phyloP scores from a whole-genome alignment of 2,329 filamentous ascomycete species.

The Pezicula radicicola region DNA sequence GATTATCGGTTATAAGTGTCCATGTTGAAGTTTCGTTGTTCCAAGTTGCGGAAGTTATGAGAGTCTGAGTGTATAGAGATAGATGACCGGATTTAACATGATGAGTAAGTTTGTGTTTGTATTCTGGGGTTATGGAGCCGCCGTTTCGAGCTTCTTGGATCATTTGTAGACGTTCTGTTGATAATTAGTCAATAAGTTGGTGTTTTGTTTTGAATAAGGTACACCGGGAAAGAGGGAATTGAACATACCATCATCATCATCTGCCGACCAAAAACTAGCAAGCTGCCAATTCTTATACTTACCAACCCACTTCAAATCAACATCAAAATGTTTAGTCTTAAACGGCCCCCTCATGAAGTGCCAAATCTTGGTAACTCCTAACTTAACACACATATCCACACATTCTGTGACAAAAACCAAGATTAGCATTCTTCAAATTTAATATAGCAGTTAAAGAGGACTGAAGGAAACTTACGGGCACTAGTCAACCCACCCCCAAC shows the following conservation, averaged over 20 bases:
- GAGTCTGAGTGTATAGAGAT: slow-evolving; percentile 55
- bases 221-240: slow-evolving; percentile 51
- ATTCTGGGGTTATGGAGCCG: slow-evolving; percentile 66
- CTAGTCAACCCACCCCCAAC: slow-evolving; percentile 76
- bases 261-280: slow-evolving; percentile 73
- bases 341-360: slow-evolving; percentile 62
- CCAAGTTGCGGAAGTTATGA: slow-evolving; percentile 23
- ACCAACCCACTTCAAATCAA: slow-evolving; percentile 75
- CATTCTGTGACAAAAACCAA: slow-evolving; percentile 52
- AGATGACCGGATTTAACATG: slow-evolving; percentile 52
- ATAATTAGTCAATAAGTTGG: background rate
- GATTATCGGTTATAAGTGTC: background rate
- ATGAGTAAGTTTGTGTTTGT: slow-evolving; percentile 62
- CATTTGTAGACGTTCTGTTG: slow-evolving; percentile 52
- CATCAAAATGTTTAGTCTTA: slow-evolving; percentile 72
- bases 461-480: background rate
- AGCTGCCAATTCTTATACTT: slow-evolving; percentile 80
- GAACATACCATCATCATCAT: slow-evolving; percentile 68
- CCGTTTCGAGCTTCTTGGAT: slow-evolving; percentile 65
- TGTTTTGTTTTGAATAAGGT: background rate
- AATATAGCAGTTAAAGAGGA: no score
- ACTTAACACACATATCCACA: slow-evolving; percentile 60
- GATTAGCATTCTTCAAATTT: no score
- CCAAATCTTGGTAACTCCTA: slow-evolving; percentile 65
- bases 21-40: slow-evolving; percentile 5